Evolutionary conservation across 2,329 filamentous ascomycete species (phyloP), one percentile per base, ranked within the genome.

Genomic region (Lachnellula subtilissima): DNA sequence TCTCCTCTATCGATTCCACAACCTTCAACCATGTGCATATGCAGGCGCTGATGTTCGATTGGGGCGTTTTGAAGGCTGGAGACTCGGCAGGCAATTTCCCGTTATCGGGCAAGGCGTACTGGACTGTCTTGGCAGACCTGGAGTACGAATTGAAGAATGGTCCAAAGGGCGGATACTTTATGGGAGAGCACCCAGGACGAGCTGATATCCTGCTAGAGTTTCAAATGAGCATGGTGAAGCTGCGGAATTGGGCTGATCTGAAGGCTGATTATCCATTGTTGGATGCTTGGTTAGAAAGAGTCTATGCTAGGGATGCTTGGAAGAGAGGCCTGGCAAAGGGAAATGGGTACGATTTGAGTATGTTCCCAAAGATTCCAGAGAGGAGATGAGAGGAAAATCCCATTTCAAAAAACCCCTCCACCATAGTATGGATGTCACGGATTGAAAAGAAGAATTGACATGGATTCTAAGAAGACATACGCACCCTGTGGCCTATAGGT

Each of bases 171-270:
- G 61, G 60, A 5, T 68, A 42, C 36, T 67, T 68, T 50, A 63
- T 64, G 32, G 71, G 71, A 1, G 55, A 55, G 40, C 39, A 59
- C 19, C 63, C 66, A 5, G 70, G 70, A 1, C 52, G 71, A 36
- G 65, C 67, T 17, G 71, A 72, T 64, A 63, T 73, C 11, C 62
- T 68, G 51, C 39, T 70, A 54, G 67, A 62, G 36, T 73, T 61
- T 49, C 64, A 62, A 0, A 59, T 72, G 59, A 68, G 65, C 47
- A 60, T 64, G 35, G 60, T 67, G 12, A 62, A 55, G 46, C 64
- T 68, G 51, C 61, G 68, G 43, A 61, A 61, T 15, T 69, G 62
- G 51, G 62, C 69, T 43, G 65, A 72, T 58, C 55, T 63, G 48
- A 51, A 58, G 32, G 56, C 53, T 5, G 69, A 70, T 49, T 72